Evolutionary conservation across 2,329 filamentous ascomycete species (phyloP), one percentile per base, ranked within the genome.

Genomic region (Macroventuria anomochaeta): DNA sequence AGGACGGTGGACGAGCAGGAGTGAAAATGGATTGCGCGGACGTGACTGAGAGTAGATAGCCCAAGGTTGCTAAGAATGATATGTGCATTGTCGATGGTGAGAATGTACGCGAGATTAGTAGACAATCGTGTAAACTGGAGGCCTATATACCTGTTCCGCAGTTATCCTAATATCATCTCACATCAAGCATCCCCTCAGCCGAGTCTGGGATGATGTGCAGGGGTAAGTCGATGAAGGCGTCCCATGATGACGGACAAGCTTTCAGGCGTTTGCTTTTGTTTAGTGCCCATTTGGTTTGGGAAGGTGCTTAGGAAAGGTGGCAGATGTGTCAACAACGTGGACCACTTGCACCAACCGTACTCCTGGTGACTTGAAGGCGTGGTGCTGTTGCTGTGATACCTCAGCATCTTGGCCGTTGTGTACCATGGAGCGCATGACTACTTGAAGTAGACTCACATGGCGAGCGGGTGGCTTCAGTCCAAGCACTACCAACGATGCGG

Each of bases 1-100:
- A 73, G 4, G 81, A 77, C 5, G 79, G 79, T 44, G 85, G 84
- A 83, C 86, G 80, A 29, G 84, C 82, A 28, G 88, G 88, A 29
- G 76, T 79, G 67, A 89, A 90, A 1, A 79, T 84, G 8, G 86
- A 88, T 26, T 60, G 49, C 20, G 58, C 49, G 28, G 54, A 48
- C 34, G 51, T 46, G 29, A 46, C 46, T 7, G 58, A 36, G 41
- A 71, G 34, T 18, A 70, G 48, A 38, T 38, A 47, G 39, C 58
- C 48, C n/a, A 72, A 42, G 23, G 53, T 31, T 46, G 53, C 32
- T 5, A 70, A 46, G 17, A 53, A 52, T 17, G 49, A 55, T 23
- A 65, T 26, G 52, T 46, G 44, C 68, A 73, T 73, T 17, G 23
- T 62, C 40, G 31, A 15, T 5, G 8, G 39, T 28, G 25, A 3